A percentile compares a stretch with the other conserved stretches of the same genome.
Evolutionary conservation across 1,284 basidiomycete genomes (phyloP).

Genomic region (Phylloporus gajari): DNA sequence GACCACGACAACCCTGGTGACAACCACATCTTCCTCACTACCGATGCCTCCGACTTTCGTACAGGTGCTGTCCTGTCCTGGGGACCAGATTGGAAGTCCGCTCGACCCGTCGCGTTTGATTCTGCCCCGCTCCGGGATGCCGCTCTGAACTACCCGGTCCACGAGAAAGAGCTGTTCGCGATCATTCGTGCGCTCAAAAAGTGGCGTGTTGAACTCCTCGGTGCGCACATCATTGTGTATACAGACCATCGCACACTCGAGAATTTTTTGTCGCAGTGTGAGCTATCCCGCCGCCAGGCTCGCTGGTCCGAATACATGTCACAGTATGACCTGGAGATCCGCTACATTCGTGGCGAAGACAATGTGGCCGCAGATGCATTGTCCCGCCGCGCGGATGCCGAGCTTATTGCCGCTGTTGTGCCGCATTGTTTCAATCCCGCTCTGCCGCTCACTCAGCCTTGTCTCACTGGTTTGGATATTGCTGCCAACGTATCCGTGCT

Average conservation of each 20-base stretch:
- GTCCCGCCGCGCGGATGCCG: neutral
- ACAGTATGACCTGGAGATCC: constrained; percentile 29
- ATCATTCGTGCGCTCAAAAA: constrained; percentile 49
- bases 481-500: neutral
- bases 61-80: constrained; percentile 49
- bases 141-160: constrained; percentile 50
- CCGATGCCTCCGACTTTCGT: constrained; percentile 46
- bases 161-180: constrained; percentile 51
- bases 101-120: constrained; percentile 48
- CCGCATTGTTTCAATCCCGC: neutral
- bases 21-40: constrained; percentile 50
- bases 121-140: constrained; percentile 38
- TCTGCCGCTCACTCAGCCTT: too few species aligned
- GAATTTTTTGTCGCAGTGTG: constrained; percentile 47
- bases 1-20: constrained; percentile 44
- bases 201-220: constrained; percentile 48
- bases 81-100: constrained; percentile 42
- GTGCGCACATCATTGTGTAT: constrained; percentile 43
- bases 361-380: neutral
- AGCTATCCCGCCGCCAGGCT: constrained; percentile 47
- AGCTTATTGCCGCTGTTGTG: neutral
- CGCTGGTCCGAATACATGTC: constrained; percentile 51
- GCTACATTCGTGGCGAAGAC: neutral
- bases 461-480: neutral
- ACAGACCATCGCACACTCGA: constrained; percentile 55